Evolutionary conservation across 768 basidiomycete species (phyloP).

Genomic region (Mycena belliarum): DNA sequence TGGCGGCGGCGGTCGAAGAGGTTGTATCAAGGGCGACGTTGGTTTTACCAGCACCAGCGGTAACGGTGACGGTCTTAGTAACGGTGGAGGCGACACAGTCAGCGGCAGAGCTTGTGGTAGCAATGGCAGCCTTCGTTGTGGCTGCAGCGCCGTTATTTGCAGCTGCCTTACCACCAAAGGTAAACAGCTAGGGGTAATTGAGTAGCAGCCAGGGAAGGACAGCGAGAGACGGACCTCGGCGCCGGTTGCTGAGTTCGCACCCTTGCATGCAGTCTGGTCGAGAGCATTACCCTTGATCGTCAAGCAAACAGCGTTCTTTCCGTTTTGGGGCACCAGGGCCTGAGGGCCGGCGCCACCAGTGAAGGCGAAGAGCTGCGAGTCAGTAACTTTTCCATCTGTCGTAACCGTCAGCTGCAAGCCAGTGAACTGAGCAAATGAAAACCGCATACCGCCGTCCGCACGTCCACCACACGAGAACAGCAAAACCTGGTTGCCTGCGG

Average conservation of each 20-base stretch:
- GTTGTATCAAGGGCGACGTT: not conserved
- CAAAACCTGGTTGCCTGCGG: constrained; percentile 26
- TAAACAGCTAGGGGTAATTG: constrained; percentile 19
- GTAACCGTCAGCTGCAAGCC: too few species aligned
- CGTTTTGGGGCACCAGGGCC: constrained; percentile 21
- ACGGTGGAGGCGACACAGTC: constrained; percentile 1
- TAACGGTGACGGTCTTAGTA: constrained; percentile 9
- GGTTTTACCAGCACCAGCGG: not conserved
- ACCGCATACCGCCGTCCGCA: constrained; percentile 26
- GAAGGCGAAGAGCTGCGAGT: constrained; percentile 28
- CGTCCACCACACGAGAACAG: constrained; percentile 29
- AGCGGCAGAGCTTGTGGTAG: not conserved
- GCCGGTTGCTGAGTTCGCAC: constrained; percentile 14
- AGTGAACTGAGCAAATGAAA: not conserved
- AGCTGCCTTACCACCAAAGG: constrained; percentile 16
- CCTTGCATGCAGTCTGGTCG: constrained; percentile 23
- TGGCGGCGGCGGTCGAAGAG: not conserved
- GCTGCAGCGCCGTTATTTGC: not conserved
- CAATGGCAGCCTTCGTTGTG: not conserved
- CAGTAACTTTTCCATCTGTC: constrained; percentile 14
- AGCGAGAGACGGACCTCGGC: constrained; percentile 12
- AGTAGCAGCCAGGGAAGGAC: not conserved
- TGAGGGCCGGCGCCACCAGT: constrained; percentile 18
- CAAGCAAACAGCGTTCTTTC: constrained; percentile 20
- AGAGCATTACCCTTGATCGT: constrained; percentile 17